Percentiles rank a stretch among this genome's conserved stretches.
Evolutionary conservation across 805 yeast species (phyloP).

Genomic region (Yamadazyma kitorensis): DNA sequence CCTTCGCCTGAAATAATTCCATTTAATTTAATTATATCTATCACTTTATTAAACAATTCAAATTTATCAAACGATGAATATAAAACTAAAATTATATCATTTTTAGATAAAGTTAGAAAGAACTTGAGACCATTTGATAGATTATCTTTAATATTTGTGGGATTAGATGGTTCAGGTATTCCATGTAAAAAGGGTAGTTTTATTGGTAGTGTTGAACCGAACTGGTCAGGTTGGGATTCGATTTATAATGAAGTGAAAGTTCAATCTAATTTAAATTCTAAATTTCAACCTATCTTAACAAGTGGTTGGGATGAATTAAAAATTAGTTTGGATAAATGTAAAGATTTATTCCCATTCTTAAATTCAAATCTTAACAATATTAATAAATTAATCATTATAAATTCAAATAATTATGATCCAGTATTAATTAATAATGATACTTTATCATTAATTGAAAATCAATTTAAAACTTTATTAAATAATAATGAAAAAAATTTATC

Average conservation of each 20-base stretch:
- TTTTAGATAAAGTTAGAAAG: slow-evolving; percentile 23
- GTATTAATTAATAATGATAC: slow-evolving; percentile 1
- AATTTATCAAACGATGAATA: slow-evolving; percentile 25
- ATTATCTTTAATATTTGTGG: slow-evolving; percentile 48
- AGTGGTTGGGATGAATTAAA: slow-evolving; percentile 21
- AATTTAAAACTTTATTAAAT: slow-evolving; percentile 11
- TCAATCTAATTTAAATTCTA: slow-evolving; percentile 14
- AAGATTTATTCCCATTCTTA: slow-evolving; percentile 25
- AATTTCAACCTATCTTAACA: slow-evolving; percentile 12
- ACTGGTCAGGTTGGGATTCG: slow-evolving; percentile 51
- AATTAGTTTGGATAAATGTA: slow-evolving; percentile 25
- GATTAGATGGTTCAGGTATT: slow-evolving; percentile 41
- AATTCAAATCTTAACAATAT: slow-evolving; percentile 9
- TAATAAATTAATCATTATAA: slow-evolving; percentile 15
- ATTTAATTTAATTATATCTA: slow-evolving; percentile 40
- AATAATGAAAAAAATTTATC: slow-evolving; percentile 18
- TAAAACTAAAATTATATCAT: slow-evolving; percentile 17
- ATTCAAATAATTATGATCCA: slow-evolving; percentile 12
- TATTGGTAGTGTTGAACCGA: slow-evolving; percentile 42
- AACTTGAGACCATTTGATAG: slow-evolving; percentile 37
- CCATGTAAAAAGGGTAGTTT: slow-evolving; percentile 40
- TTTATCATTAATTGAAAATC: slow-evolving; percentile 8
- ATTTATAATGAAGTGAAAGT: slow-evolving; percentile 37
- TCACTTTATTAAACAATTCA: slow-evolving; percentile 37
- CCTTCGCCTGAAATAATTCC: slow-evolving; percentile 40